phyloP scores from a whole-genome alignment of 2,329 filamentous ascomycete genomes.

The Leptodontidium sp. region DNA sequence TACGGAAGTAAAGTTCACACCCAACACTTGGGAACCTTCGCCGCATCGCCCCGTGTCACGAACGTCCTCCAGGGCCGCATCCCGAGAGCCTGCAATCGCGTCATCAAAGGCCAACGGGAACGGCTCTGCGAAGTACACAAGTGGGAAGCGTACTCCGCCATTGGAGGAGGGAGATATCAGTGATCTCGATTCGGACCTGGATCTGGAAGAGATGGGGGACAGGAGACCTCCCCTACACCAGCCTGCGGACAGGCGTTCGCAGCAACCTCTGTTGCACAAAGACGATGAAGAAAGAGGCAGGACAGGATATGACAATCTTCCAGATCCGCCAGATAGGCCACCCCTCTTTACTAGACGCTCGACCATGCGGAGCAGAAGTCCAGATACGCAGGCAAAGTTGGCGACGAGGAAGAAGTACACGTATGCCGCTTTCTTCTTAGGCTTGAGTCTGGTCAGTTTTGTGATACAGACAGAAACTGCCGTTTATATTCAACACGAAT shows the following conservation, averaged over 20 bases:
- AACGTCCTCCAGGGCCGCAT: conserved; percentile 35
- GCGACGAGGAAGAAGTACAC: conserved; percentile 85
- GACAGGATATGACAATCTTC: conserved; percentile 43
- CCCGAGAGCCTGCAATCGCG: conserved; percentile 29
- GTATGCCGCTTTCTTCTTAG: conserved; percentile 84
- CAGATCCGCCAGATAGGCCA: conserved; percentile 35
- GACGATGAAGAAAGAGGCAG: conserved; percentile 45
- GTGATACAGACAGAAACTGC: conserved; percentile 95
- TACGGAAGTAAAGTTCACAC: conserved; percentile 23
- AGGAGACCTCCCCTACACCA: conserved; percentile 52
- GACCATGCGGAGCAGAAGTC: conserved; percentile 80
- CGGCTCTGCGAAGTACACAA: conserved; percentile 29
- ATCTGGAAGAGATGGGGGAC: conserved; percentile 44
- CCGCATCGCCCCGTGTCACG: conserved; percentile 35
- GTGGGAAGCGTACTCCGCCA: conserved; percentile 20
- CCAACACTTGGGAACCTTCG: conserved; percentile 34
- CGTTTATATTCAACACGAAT: conserved; percentile 89
- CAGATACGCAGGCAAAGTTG: conserved; percentile 67
- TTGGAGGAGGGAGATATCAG: conserved; percentile 21
- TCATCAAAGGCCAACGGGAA: conserved; percentile 27
- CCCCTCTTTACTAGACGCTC: conserved; percentile 62
- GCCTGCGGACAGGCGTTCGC: conserved; percentile 50
- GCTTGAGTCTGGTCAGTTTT: conserved; percentile 85
- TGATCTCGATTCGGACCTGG: conserved; percentile 32
- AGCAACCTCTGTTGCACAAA: conserved; percentile 48